Conservation (phyloP, 352 stramenopile species). For the Halophytophthora polymorphica region DNA sequence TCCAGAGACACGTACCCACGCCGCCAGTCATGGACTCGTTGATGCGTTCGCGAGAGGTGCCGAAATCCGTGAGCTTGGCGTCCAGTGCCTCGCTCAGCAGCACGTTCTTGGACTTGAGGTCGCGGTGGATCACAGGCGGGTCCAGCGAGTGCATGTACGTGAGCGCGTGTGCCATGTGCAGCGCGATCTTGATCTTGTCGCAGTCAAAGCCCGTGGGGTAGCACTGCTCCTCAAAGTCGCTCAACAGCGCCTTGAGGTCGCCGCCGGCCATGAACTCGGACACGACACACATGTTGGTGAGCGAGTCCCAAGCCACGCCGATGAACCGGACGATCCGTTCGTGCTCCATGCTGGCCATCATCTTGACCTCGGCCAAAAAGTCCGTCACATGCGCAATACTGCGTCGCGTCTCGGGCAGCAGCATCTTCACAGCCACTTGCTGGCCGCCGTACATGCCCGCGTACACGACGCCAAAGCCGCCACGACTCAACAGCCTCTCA, state of each 20-base stretch:
- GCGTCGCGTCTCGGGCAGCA: constrained; percentile 35
- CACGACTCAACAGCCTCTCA: constrained; percentile 30
- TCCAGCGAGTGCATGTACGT: constrained; percentile 43
- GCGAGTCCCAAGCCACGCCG: constrained; percentile 46
- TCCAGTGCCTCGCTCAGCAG: constrained; percentile 30
- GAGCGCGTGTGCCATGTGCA: constrained; percentile 33
- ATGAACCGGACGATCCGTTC: constrained; percentile 46
- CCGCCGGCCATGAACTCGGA: constrained; percentile 59
- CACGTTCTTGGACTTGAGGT: constrained; percentile 56
- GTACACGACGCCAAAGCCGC: constrained; percentile 51
- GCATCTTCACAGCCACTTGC: constrained; percentile 46
- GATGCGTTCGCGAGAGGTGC: constrained; percentile 23
- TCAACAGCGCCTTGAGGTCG: constrained; percentile 42
- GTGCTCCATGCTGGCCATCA: constrained; percentile 45
- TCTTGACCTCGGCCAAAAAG: constrained; percentile 42
- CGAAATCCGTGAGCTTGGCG: constrained; percentile 49
- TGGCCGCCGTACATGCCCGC: constrained; percentile 27
- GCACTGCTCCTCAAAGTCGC: constrained; percentile 17
- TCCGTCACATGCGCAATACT: constrained; percentile 25
- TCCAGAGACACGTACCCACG: constrained; percentile 36
- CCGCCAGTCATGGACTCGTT: constrained; percentile 35
- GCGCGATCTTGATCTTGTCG: constrained; percentile 32
- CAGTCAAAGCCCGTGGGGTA: constrained; percentile 25
- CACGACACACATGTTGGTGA: constrained; percentile 44
- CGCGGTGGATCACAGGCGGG: constrained; percentile 37